phyloP scores from a whole-genome alignment of 1,284 basidiomycete genomes.

The Trametes pubescens region DNA sequence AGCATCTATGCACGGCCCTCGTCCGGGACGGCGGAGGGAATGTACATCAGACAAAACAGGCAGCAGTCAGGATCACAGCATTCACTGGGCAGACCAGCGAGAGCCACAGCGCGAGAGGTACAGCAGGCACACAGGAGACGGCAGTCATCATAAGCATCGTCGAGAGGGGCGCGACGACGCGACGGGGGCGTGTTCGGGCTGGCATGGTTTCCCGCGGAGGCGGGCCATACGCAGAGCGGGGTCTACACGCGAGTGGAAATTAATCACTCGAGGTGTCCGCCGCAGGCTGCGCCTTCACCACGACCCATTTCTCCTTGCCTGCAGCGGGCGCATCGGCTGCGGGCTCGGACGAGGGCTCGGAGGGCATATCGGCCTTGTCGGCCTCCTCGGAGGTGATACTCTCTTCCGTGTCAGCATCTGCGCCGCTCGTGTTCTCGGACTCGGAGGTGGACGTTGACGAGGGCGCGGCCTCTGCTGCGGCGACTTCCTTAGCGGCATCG shows the following conservation, averaged over 20 bases:
- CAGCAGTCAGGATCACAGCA: slow-evolving; percentile 18
- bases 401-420: slow-evolving; percentile 76
- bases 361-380: slow-evolving; percentile 48
- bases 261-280: slow-evolving; percentile 19
- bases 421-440: slow-evolving; percentile 63
- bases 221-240: slow-evolving; percentile 1
- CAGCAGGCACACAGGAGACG: slow-evolving; percentile 20
- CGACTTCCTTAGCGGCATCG: slow-evolving; percentile 35
- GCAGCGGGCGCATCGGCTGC: slow-evolving; percentile 41
- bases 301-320: slow-evolving; percentile 76
- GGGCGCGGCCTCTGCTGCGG: slow-evolving; percentile 18
- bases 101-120: slow-evolving; percentile 22
- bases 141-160: neutral
- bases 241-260: neutral
- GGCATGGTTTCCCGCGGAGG: neutral
- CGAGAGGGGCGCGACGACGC: neutral
- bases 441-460: slow-evolving; percentile 54
- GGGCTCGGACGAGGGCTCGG: slow-evolving; percentile 25
- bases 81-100: slow-evolving; percentile 26
- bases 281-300: slow-evolving; percentile 55
- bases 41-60: slow-evolving; percentile 18
- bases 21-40: slow-evolving; percentile 10
- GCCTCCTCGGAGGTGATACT: slow-evolving; percentile 75
- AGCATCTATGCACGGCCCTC: slow-evolving; percentile 18
- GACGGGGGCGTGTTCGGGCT: neutral